These are phyloP conservation scores for Ceratobasidium sp. DNA, from an alignment of 1,284 basidiomycete genomes.

Conservation along the genomic window DNA sequence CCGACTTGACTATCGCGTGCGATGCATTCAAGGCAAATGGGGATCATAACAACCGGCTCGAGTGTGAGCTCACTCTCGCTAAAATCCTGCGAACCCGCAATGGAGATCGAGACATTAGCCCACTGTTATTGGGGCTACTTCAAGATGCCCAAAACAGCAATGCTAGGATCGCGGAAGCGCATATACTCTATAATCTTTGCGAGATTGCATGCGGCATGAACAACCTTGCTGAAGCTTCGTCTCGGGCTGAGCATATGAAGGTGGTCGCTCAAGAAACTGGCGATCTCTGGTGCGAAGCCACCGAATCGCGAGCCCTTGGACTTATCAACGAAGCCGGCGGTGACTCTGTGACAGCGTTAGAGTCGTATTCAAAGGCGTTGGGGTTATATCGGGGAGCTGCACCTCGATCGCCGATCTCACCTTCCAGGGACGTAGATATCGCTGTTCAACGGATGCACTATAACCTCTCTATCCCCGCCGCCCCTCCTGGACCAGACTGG, in stretches of 20 bases:
- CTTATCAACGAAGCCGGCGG: slow-evolving; percentile 11
- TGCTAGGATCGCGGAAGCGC: not conserved
- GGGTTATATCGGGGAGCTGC: slow-evolving; percentile 7
- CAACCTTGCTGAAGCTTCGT: not conserved
- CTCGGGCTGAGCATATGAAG: slow-evolving; percentile 3
- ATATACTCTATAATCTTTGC: slow-evolving; percentile 18
- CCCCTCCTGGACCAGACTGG: slow-evolving; percentile 30
- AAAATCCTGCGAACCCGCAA: not conserved
- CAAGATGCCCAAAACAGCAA: not conserved
- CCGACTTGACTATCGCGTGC: slow-evolving; percentile 1
- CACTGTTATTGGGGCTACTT: not conserved
- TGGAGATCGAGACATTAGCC: not conserved
- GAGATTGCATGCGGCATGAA: slow-evolving; percentile 2
- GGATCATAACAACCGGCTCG: not conserved
- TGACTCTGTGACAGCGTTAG: not conserved
- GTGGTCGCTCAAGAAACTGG: slow-evolving; percentile 14
- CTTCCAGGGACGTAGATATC: not conserved
- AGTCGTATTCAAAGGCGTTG: slow-evolving; percentile 8
- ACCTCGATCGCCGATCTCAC: slow-evolving; percentile 21
- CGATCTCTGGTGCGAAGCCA: slow-evolving; percentile 18
- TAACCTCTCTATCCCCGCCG: slow-evolving; percentile 5
- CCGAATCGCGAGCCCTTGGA: slow-evolving; percentile 3
- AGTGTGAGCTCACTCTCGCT: slow-evolving; percentile 13
- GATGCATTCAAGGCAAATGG: slow-evolving; percentile 8
- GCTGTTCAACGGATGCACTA: slow-evolving; percentile 3